Base-by-base conservation (phyloP, 2,329 filamentous ascomycete species). In the Trichoderma cornu-damae region DNA sequence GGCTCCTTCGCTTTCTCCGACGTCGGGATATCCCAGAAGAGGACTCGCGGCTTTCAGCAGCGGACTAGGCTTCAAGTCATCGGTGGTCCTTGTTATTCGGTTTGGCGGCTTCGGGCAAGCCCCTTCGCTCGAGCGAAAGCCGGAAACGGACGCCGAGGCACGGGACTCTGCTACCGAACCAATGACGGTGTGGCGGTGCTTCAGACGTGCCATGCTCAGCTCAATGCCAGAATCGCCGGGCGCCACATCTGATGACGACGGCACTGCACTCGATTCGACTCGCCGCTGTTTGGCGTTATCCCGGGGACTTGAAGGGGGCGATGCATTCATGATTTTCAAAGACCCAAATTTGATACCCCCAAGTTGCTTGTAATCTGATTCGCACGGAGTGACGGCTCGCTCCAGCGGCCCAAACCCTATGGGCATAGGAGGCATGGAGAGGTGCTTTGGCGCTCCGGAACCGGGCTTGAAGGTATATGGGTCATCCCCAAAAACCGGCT, bases 291-390 rank as follows among this genome's bases (percentile, higher is more conserved):
- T 44, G 9, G 8, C 14, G 7, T 44, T 59, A 20, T 56, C 16
- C 14, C 32, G 44, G 18, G 57, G 48, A 46, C 77, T 82, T n/a
- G 71, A 69, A 12, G 69, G 68, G 2, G 84, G 83, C 3, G 74
- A 72, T 12, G 82, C 83, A 67, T 87, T 87, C 20, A 75, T 84
- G 57, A 87, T 85, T 34, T 81, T 78, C 49, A 87, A 65, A 1
- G 82, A 82, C 2, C 84, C 84, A 53, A 84, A 77, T 65, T 83
- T 84, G 65, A 84, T 86, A 9, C 77, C 80, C 3, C 84, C 84
- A 30, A 83, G 77, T 44, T 85, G 81, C 59, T 75, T 75, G 63
- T 85, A 86, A n/a, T 81, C 77, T 26, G 73, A 68, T 22, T 85
- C 82, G 38, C 72, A 78, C 0, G 83, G 72, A 7, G 72, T 74